phyloP scores from a whole-genome alignment of 1,284 basidiomycete genomes.

The Coniferiporia weirii region DNA sequence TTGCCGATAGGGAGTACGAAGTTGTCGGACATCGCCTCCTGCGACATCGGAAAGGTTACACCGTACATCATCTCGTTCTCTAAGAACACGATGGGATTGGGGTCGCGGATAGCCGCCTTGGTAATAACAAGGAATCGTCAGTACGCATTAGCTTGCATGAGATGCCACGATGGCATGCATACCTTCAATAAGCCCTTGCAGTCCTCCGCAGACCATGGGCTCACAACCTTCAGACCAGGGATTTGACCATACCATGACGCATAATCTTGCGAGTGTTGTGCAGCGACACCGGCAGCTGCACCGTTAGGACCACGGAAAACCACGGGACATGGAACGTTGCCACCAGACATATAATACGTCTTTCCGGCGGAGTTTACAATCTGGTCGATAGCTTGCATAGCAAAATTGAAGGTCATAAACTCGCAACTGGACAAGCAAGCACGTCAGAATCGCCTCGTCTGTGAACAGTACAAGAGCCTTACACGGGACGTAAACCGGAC shows the following conservation, averaged over 20 bases:
- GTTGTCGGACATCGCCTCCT: conserved; percentile 92
- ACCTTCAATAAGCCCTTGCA: conserved; percentile 98
- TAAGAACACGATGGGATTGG: conserved; percentile 96
- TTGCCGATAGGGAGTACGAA: conserved; percentile 97
- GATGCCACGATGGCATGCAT: conserved; percentile 17
- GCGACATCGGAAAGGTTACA: conserved; percentile 91
- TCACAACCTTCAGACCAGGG: conserved; percentile 96
- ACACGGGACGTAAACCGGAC: conserved; percentile 91
- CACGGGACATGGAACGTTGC: conserved; percentile 95
- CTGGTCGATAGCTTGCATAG: conserved; percentile 98
- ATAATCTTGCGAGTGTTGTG: conserved; percentile 91
- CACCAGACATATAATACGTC: conserved; percentile 99
- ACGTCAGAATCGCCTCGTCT: conserved; percentile 17
- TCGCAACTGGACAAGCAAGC: conserved; percentile 66
- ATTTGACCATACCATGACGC: conserved; percentile 84
- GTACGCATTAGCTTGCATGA: background rate
- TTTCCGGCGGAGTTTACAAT: conserved; percentile 99
- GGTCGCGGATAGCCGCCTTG: conserved; percentile 93
- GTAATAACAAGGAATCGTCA: background rate
- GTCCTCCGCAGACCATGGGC: conserved; percentile 96
- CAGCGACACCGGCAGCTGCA: conserved; percentile 94
- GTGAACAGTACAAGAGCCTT: conserved; percentile 23
- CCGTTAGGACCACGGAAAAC: conserved; percentile 99
- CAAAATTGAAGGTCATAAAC: conserved; percentile 99
- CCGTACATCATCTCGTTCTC: conserved; percentile 99